Conservation (phyloP, 176 grass and related monocot genomes). For the Carex pumila region DNA sequence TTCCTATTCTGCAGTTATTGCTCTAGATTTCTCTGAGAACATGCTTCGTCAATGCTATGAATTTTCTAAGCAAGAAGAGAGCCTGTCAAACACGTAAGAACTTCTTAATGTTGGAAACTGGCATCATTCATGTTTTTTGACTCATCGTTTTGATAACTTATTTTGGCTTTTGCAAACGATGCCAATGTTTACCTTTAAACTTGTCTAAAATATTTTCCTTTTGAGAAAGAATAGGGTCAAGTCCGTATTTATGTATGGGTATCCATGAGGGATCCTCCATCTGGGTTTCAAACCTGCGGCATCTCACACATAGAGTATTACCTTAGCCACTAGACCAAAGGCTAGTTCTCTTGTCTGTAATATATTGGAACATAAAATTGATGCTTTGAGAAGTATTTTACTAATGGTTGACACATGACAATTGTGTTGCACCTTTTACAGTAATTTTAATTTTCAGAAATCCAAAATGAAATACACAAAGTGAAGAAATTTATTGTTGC, state of each 20-base stretch:
- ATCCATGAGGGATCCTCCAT: too few species aligned
- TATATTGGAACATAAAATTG: neutral
- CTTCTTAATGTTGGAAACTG: neutral
- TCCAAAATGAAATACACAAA: neutral
- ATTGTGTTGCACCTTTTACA: neutral
- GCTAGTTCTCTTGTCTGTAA: too few species aligned
- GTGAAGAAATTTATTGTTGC: neutral
- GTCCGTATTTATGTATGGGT: too few species aligned
- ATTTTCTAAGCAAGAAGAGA: slow-evolving; percentile 73
- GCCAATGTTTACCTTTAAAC: neutral
- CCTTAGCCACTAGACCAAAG: too few species aligned
- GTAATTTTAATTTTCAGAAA: neutral
- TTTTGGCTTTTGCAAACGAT: neutral
- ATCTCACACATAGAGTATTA: too few species aligned
- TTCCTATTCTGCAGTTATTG: slow-evolving; percentile 74
- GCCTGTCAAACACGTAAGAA: slow-evolving; percentile 56
- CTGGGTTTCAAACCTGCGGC: neutral
- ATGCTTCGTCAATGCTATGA: slow-evolving; percentile 94
- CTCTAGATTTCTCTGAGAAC: slow-evolving; percentile 94
- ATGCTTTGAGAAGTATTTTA: neutral
- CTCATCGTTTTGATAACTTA: neutral
- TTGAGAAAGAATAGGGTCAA: too few species aligned
- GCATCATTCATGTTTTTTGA: neutral
- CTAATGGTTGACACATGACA: neutral
- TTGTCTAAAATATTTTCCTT: neutral